Conservation (phyloP, 768 basidiomycete genomes). For the Russula brevipes region DNA sequence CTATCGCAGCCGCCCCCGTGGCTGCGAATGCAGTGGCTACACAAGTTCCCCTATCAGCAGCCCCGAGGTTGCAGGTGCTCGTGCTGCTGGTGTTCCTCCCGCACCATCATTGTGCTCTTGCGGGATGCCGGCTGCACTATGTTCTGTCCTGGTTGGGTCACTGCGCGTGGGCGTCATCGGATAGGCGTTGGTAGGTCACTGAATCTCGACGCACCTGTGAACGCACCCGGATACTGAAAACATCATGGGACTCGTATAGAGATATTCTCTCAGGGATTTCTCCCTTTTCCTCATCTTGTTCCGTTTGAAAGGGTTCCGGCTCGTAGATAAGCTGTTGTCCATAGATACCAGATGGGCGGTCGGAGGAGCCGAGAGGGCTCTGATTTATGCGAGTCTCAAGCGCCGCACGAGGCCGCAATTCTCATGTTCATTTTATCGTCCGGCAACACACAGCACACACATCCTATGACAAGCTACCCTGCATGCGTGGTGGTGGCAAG, state of each 20-base stretch:
- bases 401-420: neutral
- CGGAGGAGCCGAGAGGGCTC: neutral
- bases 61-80: too few species aligned
- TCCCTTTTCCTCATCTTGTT: slow-evolving; percentile 19
- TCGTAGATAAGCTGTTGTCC: slow-evolving; percentile 16
- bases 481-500: slow-evolving; percentile 38
- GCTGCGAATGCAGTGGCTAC: too few species aligned
- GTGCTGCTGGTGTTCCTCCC: too few species aligned
- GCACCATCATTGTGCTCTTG: neutral
- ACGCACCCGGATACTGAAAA: slow-evolving; percentile 19
- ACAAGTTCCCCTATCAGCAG: too few species aligned
- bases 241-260: slow-evolving; percentile 22
- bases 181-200: neutral
- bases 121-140: slow-evolving; percentile 12
- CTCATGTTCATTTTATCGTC: neutral
- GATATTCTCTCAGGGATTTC: slow-evolving; percentile 18
- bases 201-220: slow-evolving; percentile 8
- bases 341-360: neutral
- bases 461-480: neutral
- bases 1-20: neutral
- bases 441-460: neutral
- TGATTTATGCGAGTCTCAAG: too few species aligned
- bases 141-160: slow-evolving; percentile 16
- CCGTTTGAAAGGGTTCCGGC: slow-evolving; percentile 23
- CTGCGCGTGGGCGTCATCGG: neutral